These are phyloP conservation scores for Daldinia sp. DNA, from an alignment of 2,329 filamentous ascomycete species.

Conservation along the genomic window DNA sequence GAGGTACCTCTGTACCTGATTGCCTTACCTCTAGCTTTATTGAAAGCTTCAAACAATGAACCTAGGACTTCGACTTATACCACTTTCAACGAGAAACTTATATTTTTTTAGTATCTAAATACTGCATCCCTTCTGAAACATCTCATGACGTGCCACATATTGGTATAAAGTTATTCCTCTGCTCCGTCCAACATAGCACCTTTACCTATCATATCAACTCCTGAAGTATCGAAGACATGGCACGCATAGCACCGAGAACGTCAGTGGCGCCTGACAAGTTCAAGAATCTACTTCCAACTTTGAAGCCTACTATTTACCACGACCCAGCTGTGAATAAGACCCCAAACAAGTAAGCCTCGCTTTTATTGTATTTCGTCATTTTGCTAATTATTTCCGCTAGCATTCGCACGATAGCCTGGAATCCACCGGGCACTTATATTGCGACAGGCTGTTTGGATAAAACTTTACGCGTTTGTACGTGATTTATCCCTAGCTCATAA, in stretches of 20 bases:
- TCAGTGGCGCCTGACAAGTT: slow-evolving; percentile 53
- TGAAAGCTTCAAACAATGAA: slow-evolving; percentile 6
- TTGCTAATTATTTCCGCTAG: slow-evolving; percentile 55
- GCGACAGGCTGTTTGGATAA: slow-evolving; percentile 82
- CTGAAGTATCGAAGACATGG: slow-evolving; percentile 42
- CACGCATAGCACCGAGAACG: slow-evolving; percentile 47
- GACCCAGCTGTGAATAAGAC: slow-evolving; percentile 49
- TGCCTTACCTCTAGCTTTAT: neutral
- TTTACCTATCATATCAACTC: neutral
- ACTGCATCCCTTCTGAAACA: neutral
- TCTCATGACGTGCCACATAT: neutral
- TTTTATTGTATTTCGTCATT: neutral
- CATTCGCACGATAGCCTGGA: slow-evolving; percentile 88
- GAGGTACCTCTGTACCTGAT: neutral
- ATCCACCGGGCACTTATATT: slow-evolving; percentile 83
- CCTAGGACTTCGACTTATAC: neutral
- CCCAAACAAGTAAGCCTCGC: slow-evolving; percentile 49
- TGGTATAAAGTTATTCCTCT: neutral
- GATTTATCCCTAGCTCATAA: neutral
- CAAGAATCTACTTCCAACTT: slow-evolving; percentile 49
- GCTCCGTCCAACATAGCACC: neutral
- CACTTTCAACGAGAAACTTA: neutral
- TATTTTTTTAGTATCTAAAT: neutral
- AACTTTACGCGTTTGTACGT: slow-evolving; percentile 78
- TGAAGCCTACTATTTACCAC: slow-evolving; percentile 52